A percentile compares a stretch with the other conserved stretches of the same genome.
Conservation (phyloP, 2,329 filamentous ascomycete species). For the Fusarium chlamydosporum region DNA sequence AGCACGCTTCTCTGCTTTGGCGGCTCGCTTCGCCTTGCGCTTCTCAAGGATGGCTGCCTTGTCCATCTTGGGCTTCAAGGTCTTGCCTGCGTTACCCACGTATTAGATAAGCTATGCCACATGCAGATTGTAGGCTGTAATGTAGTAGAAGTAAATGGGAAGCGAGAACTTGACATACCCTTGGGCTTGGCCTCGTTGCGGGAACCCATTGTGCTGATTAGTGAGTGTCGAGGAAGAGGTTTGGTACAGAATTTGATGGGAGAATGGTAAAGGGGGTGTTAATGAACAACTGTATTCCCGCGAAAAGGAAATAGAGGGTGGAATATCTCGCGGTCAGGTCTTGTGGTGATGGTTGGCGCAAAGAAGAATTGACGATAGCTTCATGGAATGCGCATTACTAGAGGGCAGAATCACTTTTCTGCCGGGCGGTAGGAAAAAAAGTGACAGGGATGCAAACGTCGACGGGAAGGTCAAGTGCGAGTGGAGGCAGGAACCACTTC, state of each 20-base stretch:
- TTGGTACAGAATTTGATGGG: background rate
- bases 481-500: conserved; percentile 21
- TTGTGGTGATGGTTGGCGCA: conserved; percentile 24
- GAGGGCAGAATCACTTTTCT: conserved; percentile 48
- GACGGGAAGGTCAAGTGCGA: conserved; percentile 1
- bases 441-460: conserved; percentile 8
- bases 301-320: background rate
- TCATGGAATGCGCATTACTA: conserved; percentile 23
- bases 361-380: conserved; percentile 38
- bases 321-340: conserved; percentile 12
- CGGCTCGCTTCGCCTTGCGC: conserved; percentile 56
- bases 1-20: conserved; percentile 57
- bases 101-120: background rate
- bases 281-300: background rate
- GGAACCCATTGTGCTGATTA: conserved; percentile 24
- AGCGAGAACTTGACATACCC: conserved; percentile 24
- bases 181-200: conserved; percentile 37
- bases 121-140: background rate
- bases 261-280: no score
- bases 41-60: conserved; percentile 41
- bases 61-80: conserved; percentile 34
- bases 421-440: conserved; percentile 52
- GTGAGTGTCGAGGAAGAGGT: conserved; percentile 7
- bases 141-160: background rate
- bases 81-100: conserved; percentile 28